Conservation (phyloP, 2,329 filamentous ascomycete species). For the Lecanicillium sp. region DNA sequence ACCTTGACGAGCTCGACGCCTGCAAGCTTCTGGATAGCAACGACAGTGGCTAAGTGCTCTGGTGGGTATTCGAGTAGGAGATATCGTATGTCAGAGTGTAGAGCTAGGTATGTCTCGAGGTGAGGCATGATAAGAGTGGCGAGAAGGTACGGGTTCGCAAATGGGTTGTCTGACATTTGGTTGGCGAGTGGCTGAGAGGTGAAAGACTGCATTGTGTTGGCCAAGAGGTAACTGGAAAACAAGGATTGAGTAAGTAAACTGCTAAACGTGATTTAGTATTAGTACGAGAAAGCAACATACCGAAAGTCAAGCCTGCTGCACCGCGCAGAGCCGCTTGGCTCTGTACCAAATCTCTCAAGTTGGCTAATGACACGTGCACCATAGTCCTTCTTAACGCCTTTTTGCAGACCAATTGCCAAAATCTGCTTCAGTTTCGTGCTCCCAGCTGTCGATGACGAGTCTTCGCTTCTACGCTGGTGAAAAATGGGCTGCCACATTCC, state of each 20-base stretch:
- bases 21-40: constrained; percentile 50
- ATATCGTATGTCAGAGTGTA: constrained; percentile 44
- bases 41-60: constrained; percentile 46
- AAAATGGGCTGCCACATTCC: constrained; percentile 48
- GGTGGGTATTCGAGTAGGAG: constrained; percentile 52
- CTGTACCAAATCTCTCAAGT: constrained; percentile 47
- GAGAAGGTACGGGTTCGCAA: constrained; percentile 44
- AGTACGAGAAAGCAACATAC: constrained; percentile 29
- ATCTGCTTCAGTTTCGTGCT: constrained; percentile 46
- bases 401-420: constrained; percentile 51
- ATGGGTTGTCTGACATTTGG: constrained; percentile 45
- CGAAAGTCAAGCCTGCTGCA: constrained; percentile 52
- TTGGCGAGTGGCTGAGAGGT: constrained; percentile 41
- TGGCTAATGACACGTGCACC: constrained; percentile 39
- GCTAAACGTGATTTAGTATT: neutral
- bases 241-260: constrained; percentile 9
- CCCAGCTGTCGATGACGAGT: constrained; percentile 17
- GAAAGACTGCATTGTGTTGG: constrained; percentile 52
- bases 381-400: constrained; percentile 43
- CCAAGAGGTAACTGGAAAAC: constrained; percentile 56
- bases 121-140: constrained; percentile 53
- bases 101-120: constrained; percentile 50
- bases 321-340: constrained; percentile 39
- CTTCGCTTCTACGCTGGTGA: constrained; percentile 23
- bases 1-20: constrained; percentile 51